Percentiles rank a stretch among this genome's conserved stretches.
Conservation (phyloP, 139 green algal species). For the Auxenochlorella pyrenoidosa region DNA sequence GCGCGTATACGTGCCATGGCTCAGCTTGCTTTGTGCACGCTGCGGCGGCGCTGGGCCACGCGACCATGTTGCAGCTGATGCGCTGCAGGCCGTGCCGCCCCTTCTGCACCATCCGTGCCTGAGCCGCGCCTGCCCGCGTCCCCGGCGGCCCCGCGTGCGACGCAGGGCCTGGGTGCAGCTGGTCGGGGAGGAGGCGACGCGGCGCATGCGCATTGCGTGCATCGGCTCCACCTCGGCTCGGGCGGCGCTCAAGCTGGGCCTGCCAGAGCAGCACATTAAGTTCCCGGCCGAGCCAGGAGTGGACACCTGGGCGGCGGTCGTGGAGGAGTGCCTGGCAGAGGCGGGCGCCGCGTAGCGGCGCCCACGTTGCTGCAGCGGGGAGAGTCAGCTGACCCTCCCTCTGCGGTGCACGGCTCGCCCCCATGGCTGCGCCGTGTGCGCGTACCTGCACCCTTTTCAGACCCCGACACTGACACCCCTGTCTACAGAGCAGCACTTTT, state of each 20-base stretch:
- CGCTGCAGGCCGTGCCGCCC: background rate
- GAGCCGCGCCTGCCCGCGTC: too few relatives aligned
- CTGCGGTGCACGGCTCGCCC: too few relatives aligned
- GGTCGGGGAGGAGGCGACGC: slow-evolving; percentile 53
- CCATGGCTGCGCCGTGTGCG: too few relatives aligned
- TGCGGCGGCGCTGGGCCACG: background rate
- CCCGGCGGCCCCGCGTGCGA: too few relatives aligned
- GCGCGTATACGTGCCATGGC: too few relatives aligned
- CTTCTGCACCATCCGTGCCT: background rate
- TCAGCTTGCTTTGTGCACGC: background rate
- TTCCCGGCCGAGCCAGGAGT: slow-evolving; percentile 9
- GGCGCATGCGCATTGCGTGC: slow-evolving; percentile 64
- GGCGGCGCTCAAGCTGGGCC: slow-evolving; percentile 66
- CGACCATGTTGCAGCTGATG: too few relatives aligned
- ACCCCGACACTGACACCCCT: too few relatives aligned
- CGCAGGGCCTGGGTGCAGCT: slow-evolving; percentile 80
- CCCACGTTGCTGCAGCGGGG: too few relatives aligned
- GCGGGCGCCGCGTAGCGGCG: background rate
- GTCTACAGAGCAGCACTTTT: too few relatives aligned
- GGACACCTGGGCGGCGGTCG: slow-evolving; percentile 23
- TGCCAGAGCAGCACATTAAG: background rate
- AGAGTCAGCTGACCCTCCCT: too few relatives aligned
- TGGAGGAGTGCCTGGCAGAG: slow-evolving; percentile 26
- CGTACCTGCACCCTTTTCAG: too few relatives aligned
- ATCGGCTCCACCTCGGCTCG: slow-evolving; percentile 84